Evolutionary conservation across 2,329 filamentous ascomycete genomes (phyloP).

Genomic region (Didymella pinodella): DNA sequence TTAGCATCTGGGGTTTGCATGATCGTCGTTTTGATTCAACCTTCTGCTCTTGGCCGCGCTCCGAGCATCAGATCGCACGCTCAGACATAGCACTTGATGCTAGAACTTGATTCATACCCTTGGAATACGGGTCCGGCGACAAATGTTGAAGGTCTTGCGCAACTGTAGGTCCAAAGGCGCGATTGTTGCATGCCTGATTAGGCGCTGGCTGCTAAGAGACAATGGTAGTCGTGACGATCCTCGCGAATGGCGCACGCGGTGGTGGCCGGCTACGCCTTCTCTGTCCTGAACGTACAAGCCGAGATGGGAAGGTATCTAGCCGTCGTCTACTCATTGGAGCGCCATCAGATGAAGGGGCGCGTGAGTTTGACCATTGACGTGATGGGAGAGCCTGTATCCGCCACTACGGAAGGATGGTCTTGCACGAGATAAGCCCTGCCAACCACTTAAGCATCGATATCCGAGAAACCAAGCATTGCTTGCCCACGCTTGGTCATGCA

Average conservation of each 20-base stretch:
- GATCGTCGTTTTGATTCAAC: slow-evolving; percentile 22
- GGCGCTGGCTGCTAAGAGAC: slow-evolving; percentile 8
- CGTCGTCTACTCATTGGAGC: slow-evolving; percentile 17
- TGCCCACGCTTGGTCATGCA: slow-evolving; percentile 37
- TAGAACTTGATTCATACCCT: slow-evolving; percentile 12
- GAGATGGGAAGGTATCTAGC: slow-evolving; percentile 16
- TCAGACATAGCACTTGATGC: slow-evolving; percentile 15
- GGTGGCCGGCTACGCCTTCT: slow-evolving; percentile 10
- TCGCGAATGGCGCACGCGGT: slow-evolving; percentile 15
- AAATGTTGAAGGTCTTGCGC: slow-evolving; percentile 20
- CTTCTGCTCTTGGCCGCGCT: slow-evolving; percentile 40
- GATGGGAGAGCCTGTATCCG: slow-evolving; percentile 9
- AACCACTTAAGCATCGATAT: slow-evolving; percentile 35
- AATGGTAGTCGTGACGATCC: slow-evolving; percentile 15
- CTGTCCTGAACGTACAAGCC: slow-evolving; percentile 9
- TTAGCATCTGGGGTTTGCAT: slow-evolving; percentile 25
- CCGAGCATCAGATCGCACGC: slow-evolving; percentile 19
- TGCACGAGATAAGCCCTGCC: slow-evolving; percentile 25
- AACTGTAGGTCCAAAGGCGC: slow-evolving; percentile 16
- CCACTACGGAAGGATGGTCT: slow-evolving; percentile 19
- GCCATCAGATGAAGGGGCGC: slow-evolving; percentile 16
- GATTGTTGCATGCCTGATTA: slow-evolving; percentile 6
- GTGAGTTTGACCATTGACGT: slow-evolving; percentile 13
- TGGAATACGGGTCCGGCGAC: slow-evolving; percentile 17
- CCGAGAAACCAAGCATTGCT: slow-evolving; percentile 34